Evolutionary conservation across 2,329 filamentous ascomycete species (phyloP), one percentile per base, ranked within the genome.

Genomic region (Lasiodiplodia theobromae): DNA sequence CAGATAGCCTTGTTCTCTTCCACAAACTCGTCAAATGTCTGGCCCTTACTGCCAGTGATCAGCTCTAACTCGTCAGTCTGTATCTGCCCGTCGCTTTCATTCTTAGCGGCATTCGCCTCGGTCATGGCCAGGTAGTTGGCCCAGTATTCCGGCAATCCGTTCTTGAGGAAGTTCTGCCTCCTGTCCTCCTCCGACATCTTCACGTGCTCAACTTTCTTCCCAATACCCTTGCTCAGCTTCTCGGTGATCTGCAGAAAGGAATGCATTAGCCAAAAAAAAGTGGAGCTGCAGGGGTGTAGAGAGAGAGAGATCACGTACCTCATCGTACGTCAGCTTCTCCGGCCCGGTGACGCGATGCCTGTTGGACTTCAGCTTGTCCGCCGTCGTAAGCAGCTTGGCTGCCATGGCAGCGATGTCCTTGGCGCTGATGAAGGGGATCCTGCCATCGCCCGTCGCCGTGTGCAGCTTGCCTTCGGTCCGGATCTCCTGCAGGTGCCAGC

Each of bases 361-460:
- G n/a, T 12, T 79, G 68, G 85, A 83, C 14, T 80, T 79, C 4
- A 80, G 70, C 12, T 79, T 73, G 28, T 74, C 66, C 31, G 28
- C 79, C 76, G 14, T 77, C 82, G 49, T 86, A 73, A 2, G 80
- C 77, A 53, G 31, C 31, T 77, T 71, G 68, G 79, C 78, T 1
- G 81, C 83, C 2, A 84, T 81, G 5, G 78, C 79, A 0, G 83
- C 83, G 64, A 86, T 83, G 67, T 86, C 84, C 47, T 79, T 73
- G 7, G 80, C 79, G 16, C 80, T 80, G 5, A 86, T 76, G 73
- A 83, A 85, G 0, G 83, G 82, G 21, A 85, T 75, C 69, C 77
- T 80, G 28, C 83, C 85, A 6, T 78, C 69, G 2, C 77, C 80
- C 0, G 80, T 78, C 0, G 83, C 82, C 7, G 83, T 82, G 70